These are phyloP conservation scores for Cryptomeria japonica DNA, from an alignment of 75 land plant genomes.

Conservation along the genomic window DNA sequence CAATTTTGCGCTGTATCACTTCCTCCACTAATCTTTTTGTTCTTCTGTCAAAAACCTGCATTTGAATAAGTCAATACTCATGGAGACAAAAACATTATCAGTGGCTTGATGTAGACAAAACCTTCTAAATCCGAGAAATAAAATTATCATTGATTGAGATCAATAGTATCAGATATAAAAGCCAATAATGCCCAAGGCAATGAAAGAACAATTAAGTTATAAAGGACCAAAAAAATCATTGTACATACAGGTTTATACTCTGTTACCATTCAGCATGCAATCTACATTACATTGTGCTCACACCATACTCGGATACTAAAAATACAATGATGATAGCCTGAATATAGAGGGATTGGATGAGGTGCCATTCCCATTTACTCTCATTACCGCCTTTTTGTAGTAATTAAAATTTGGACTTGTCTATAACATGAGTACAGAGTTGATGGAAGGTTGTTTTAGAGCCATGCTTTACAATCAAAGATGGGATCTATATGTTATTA, in stretches of 20 bases:
- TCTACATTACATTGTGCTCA: too few relatives aligned
- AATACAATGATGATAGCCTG: too few relatives aligned
- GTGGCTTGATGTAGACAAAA: not conserved
- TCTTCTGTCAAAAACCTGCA: slow-evolving; percentile 88
- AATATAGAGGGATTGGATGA: too few relatives aligned
- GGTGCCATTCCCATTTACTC: too few relatives aligned
- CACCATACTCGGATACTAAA: too few relatives aligned
- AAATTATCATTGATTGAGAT: not conserved
- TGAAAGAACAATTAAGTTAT: not conserved
- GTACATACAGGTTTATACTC: not conserved
- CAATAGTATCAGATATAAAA: not conserved
- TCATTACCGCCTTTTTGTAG: too few relatives aligned
- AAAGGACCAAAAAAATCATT: not conserved
- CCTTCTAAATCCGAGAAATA: not conserved
- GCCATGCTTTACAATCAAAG: too few relatives aligned
- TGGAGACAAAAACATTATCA: not conserved
- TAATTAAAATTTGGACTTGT: too few relatives aligned
- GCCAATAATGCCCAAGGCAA: not conserved
- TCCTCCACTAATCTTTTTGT: slow-evolving; percentile 90
- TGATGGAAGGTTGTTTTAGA: too few relatives aligned
- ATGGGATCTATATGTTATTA: too few relatives aligned
- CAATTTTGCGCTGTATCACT: slow-evolving; percentile 71
- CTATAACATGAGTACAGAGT: too few relatives aligned
- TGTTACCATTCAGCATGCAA: not conserved
- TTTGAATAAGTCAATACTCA: not conserved